Conservation (phyloP, 2,329 filamentous ascomycete species). For the Lachnellula occidentalis region DNA sequence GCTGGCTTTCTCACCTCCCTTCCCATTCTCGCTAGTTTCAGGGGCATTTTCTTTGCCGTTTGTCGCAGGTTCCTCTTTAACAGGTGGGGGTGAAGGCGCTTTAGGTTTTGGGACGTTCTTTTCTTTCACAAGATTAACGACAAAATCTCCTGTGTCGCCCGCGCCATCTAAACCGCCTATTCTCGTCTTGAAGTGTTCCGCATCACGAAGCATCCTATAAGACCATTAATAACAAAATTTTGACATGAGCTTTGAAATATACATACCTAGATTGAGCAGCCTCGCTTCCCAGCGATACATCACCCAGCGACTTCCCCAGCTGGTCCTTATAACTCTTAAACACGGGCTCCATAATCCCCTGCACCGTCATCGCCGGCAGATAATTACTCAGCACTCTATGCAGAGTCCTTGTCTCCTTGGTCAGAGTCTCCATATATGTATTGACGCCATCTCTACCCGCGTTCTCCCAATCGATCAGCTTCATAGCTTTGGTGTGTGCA, state of each 20-base stretch:
- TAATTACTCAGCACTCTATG: conserved; percentile 65
- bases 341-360: conserved; percentile 65
- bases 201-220: conserved; percentile 56
- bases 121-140: conserved; percentile 57
- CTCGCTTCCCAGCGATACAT: conserved; percentile 52
- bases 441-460: conserved; percentile 38
- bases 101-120: conserved; percentile 38
- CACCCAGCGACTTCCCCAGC: conserved; percentile 57
- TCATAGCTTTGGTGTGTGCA: conserved; percentile 58
- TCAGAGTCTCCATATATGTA: conserved; percentile 65
- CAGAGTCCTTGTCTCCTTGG: conserved; percentile 64
- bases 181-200: conserved; percentile 55
- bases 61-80: neutral
- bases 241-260: conserved; percentile 3
- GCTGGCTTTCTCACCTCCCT: neutral
- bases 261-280: conserved; percentile 56
- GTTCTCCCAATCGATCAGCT: conserved; percentile 59
- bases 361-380: conserved; percentile 56
- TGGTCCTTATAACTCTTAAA: conserved; percentile 62
- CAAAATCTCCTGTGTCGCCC: conserved; percentile 63
- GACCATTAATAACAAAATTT: conserved; percentile 3
- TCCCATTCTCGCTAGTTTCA: neutral
- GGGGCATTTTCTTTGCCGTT: neutral
- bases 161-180: conserved; percentile 60
- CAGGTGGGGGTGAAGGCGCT: neutral